phyloP scores from a whole-genome alignment of 345 rosid species.

The Eucalyptus viminalis region DNA sequence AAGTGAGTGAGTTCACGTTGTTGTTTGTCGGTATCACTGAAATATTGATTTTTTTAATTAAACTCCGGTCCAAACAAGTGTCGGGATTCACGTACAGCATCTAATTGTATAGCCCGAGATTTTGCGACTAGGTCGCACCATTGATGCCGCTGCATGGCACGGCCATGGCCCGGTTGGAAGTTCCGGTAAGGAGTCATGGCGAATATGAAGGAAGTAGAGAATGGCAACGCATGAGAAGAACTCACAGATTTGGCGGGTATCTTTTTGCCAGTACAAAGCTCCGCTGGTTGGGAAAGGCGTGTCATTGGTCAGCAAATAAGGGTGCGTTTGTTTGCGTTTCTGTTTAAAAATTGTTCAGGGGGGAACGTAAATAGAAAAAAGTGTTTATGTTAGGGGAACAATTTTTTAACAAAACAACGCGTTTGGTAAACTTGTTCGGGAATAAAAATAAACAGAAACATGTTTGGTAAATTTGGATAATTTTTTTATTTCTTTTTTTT shows the following conservation, averaged over 20 bases:
- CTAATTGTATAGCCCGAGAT: constrained; percentile 49
- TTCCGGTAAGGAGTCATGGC: constrained; percentile 43
- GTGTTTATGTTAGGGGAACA: no score
- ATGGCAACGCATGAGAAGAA: constrained; percentile 24
- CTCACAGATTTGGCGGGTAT: constrained; percentile 20
- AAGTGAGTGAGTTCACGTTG: not conserved
- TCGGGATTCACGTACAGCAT: constrained; percentile 25
- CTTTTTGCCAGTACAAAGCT: constrained; percentile 38
- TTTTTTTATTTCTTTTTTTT: no score
- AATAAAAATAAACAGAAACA: no score
- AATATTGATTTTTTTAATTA: constrained; percentile 9
- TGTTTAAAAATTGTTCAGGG: no score
- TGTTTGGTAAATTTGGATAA: no score
- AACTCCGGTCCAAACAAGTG: constrained; percentile 56
- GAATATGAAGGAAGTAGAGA: constrained; percentile 69
- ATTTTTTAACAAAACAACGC: no score
- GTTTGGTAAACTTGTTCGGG: no score
- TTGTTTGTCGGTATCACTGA: not conserved
- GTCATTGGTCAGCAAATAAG: constrained; percentile 24
- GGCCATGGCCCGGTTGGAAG: constrained; percentile 61
- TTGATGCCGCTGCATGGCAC: constrained; percentile 7
- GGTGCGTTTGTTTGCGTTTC: no score
- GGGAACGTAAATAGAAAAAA: no score
- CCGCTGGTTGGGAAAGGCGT: constrained; percentile 39
- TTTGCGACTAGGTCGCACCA: constrained; percentile 26